Percentiles rank a stretch among this genome's conserved stretches.
Conservation (phyloP, 1,139 yeast species). For the Debaryomyces sp. region DNA sequence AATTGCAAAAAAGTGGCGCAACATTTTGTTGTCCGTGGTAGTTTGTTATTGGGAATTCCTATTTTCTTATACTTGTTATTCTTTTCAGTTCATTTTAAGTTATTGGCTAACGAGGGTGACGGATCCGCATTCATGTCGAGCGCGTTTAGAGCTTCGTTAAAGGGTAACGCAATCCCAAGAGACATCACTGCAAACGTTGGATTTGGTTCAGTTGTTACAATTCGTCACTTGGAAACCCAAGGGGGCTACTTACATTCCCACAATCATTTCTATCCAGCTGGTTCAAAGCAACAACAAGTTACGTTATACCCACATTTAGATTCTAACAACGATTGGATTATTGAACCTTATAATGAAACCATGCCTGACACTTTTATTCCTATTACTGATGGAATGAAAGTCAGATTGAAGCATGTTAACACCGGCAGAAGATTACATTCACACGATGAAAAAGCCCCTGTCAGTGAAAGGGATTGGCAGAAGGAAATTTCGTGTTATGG, state of each 20-base stretch:
- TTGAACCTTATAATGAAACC: constrained; percentile 67
- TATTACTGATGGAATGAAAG: constrained; percentile 73
- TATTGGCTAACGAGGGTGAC: constrained; percentile 76
- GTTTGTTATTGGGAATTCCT: constrained; percentile 72
- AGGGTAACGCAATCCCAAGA: constrained; percentile 69
- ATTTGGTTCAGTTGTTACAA: constrained; percentile 74
- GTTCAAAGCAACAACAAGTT: constrained; percentile 93
- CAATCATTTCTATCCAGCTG: constrained; percentile 79
- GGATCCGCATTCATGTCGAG: constrained; percentile 90
- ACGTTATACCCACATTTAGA: constrained; percentile 94
- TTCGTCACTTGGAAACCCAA: constrained; percentile 82
- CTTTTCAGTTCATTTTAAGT: constrained; percentile 78
- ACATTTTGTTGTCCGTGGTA: constrained; percentile 61
- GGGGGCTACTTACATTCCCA: constrained; percentile 98
- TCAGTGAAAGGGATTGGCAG: constrained; percentile 92
- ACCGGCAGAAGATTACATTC: constrained; percentile 89
- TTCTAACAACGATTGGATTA: constrained; percentile 80
- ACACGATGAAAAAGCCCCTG: constrained; percentile 94
- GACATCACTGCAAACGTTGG: constrained; percentile 83
- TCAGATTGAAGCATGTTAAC: constrained; percentile 71
- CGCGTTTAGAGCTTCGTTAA: constrained; percentile 79
- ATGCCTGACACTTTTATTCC: constrained; percentile 61
- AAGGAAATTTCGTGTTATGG: constrained; percentile 95
- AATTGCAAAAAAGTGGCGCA: constrained; percentile 48
- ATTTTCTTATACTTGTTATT: constrained; percentile 63